These are phyloP conservation scores for Suillus plorans DNA, from an alignment of 768 basidiomycete species.

Conservation along the genomic window DNA sequence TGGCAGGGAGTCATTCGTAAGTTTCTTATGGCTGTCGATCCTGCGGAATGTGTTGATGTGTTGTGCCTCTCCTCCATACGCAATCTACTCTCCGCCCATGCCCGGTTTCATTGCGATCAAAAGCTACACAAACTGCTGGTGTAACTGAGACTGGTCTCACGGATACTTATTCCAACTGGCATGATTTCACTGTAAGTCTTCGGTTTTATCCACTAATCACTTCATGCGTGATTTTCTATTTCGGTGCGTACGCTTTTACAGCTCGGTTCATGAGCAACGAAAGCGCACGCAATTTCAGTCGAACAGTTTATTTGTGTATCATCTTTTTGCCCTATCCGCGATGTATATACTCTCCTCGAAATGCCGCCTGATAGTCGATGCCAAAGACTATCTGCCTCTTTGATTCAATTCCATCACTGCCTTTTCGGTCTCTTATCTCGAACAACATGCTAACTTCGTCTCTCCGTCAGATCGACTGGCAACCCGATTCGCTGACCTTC, in stretches of 20 bases:
- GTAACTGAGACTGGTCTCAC: slow-evolving; percentile 44
- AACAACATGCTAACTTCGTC: neutral
- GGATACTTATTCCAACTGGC: slow-evolving; percentile 71
- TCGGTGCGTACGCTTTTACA: neutral
- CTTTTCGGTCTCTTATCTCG: neutral
- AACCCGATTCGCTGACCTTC: slow-evolving; percentile 63
- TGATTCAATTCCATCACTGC: neutral
- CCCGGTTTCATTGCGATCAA: slow-evolving; percentile 1
- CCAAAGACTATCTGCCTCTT: neutral
- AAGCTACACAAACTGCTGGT: slow-evolving; percentile 46
- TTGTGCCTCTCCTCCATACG: neutral
- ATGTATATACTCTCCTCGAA: neutral
- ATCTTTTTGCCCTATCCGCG: neutral
- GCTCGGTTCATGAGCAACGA: neutral
- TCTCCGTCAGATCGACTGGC: slow-evolving; percentile 71
- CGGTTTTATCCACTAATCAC: neutral
- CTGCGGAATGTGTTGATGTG: slow-evolving; percentile 1
- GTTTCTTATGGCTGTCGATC: slow-evolving; percentile 23
- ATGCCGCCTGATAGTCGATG: neutral
- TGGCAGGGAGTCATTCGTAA: slow-evolving; percentile 72
- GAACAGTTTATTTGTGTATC: neutral
- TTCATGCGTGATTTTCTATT: neutral
- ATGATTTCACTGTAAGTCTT: slow-evolving; percentile 67
- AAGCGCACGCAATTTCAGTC: neutral
- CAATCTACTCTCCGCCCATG: neutral